phyloP scores from a whole-genome alignment of 306 rosid genomes.

The Mimosa pudica region DNA sequence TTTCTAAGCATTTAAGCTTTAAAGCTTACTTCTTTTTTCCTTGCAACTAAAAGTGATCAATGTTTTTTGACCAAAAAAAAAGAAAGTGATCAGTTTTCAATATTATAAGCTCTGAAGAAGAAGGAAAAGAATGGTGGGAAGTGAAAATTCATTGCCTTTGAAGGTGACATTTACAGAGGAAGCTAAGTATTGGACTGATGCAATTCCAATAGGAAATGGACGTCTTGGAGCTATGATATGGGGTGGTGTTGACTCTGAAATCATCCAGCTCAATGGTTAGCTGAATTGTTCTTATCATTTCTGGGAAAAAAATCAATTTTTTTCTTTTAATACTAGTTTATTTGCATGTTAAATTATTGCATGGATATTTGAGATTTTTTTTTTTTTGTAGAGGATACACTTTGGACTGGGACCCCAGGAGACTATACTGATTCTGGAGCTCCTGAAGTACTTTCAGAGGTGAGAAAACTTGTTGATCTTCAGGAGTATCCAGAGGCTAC shows the following conservation, averaged over 20 bases:
- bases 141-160: conserved; percentile 40
- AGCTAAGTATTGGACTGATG: conserved; percentile 83
- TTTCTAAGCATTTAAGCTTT: not conserved
- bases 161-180: conserved; percentile 58
- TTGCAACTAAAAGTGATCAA: too few relatives aligned
- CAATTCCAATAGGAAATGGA: conserved; percentile 78
- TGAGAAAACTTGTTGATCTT: conserved; percentile 60
- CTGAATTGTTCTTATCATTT: not conserved
- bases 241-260: conserved; percentile 64
- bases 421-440: conserved; percentile 57
- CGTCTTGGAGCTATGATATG: conserved; percentile 85
- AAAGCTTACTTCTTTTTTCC: too few relatives aligned
- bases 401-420: conserved; percentile 80
- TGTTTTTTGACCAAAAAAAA: too few relatives aligned
- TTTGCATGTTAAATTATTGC: not conserved
- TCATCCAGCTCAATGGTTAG: conserved; percentile 65
- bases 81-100: not conserved
- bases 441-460: conserved; percentile 55
- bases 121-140: not conserved
- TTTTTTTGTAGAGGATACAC: conserved; percentile 65
- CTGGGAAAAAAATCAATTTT: not conserved
- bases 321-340: not conserved
- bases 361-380: not conserved
- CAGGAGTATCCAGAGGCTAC: conserved; percentile 65
- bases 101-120: not conserved